phyloP scores from a whole-genome alignment of 495 filamentous ascomycete species.

The Tuber aestivum region DNA sequence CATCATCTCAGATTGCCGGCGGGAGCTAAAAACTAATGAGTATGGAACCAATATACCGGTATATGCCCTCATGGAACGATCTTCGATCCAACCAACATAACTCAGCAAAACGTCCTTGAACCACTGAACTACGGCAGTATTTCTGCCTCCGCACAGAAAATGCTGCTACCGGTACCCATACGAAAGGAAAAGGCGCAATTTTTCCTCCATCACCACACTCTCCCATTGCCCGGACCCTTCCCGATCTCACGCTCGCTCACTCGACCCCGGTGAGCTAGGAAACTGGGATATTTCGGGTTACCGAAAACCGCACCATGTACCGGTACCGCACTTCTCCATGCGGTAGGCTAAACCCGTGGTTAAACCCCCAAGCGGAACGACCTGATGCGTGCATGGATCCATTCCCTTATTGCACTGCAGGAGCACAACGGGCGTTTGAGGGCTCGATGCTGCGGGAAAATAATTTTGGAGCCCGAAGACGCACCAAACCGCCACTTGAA shows the following conservation, averaged over 20 bases:
- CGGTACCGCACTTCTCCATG: not conserved
- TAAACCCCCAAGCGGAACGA: not conserved
- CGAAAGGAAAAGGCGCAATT: not conserved
- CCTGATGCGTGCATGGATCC: not conserved
- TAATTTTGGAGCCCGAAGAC: not conserved
- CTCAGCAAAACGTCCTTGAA: not conserved
- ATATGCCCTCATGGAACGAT: not conserved
- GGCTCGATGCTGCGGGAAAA: not conserved
- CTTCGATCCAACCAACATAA: not conserved
- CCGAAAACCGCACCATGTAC: not conserved
- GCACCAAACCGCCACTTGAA: not conserved
- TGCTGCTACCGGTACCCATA: not conserved
- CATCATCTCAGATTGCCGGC: not conserved
- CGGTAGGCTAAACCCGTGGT: not conserved
- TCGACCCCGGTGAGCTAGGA: not conserved
- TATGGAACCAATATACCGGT: not conserved
- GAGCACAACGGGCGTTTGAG: not conserved
- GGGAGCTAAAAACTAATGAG: not conserved
- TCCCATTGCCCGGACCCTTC: not conserved
- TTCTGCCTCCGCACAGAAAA: not conserved
- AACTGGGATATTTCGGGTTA: not conserved
- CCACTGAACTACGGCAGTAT: too few relatives aligned
- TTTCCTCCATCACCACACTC: not conserved
- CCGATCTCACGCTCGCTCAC: not conserved
- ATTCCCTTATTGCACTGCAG: not conserved